These are phyloP conservation scores for Komagataella pseudopastoris DNA, from an alignment of 805 yeast genomes.

Conservation along the genomic window DNA sequence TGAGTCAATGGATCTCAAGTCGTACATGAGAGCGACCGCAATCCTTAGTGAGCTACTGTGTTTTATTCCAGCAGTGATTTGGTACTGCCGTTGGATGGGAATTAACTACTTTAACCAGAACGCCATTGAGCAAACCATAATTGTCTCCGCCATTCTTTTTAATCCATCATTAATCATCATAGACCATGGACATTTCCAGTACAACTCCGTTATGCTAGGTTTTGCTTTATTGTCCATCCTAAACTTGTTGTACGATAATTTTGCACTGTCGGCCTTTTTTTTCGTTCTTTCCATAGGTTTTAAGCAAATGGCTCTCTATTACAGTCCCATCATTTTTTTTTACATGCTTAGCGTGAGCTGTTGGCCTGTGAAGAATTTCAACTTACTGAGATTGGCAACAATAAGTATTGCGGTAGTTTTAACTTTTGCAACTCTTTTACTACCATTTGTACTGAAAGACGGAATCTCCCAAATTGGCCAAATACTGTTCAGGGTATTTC, in stretches of 20 bases:
- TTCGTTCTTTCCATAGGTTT: slow-evolving; percentile 71
- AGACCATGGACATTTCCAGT: slow-evolving; percentile 97
- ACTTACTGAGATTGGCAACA: slow-evolving; percentile 41
- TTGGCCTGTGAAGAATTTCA: slow-evolving; percentile 20
- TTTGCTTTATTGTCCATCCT: slow-evolving; percentile 56
- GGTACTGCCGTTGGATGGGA: slow-evolving; percentile 61
- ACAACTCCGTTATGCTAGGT: slow-evolving; percentile 90
- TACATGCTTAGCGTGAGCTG: slow-evolving; percentile 51
- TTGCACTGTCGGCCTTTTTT: slow-evolving; percentile 56
- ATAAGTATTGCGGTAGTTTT: slow-evolving; percentile 52
- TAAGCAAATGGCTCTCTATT: slow-evolving; percentile 93
- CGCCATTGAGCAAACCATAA: slow-evolving; percentile 64
- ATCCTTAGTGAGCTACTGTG: slow-evolving; percentile 59
- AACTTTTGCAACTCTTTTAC: slow-evolving; percentile 35
- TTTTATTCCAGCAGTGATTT: slow-evolving; percentile 71
- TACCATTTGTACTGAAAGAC: slow-evolving; percentile 45
- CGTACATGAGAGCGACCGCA: slow-evolving; percentile 76
- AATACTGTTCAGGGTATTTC: slow-evolving; percentile 61
- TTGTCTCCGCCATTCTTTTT: slow-evolving; percentile 65
- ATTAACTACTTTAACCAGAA: slow-evolving; percentile 31
- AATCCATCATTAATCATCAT: slow-evolving; percentile 76
- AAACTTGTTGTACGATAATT: slow-evolving; percentile 49
- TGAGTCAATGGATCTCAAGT: slow-evolving; percentile 55
- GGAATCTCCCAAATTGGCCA: slow-evolving; percentile 39
- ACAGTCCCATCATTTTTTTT: slow-evolving; percentile 78